A percentile compares a stretch with the other conserved stretches of the same genome.
Conservation (phyloP, 352 stramenopile species). For the Pythium scleroteichum region DNA sequence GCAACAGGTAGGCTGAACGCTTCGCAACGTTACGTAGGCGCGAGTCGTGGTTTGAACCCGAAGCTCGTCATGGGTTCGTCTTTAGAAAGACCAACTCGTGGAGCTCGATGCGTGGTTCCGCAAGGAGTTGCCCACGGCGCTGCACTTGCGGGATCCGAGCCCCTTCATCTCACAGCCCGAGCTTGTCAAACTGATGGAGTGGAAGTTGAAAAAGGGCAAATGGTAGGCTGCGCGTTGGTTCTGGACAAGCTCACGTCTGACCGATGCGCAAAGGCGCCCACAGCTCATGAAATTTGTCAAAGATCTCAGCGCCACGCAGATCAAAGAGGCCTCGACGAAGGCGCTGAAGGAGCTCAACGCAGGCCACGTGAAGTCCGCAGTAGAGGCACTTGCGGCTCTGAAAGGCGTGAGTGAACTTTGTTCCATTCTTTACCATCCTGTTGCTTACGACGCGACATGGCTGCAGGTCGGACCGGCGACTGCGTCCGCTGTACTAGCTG, state of each 20-base stretch:
- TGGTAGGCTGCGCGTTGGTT: constrained; percentile 38
- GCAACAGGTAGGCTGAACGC: constrained; percentile 32
- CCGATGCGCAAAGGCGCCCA: constrained; percentile 41
- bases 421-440: background rate
- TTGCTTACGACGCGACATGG: background rate
- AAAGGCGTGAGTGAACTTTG: constrained; percentile 56
- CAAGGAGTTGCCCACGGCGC: constrained; percentile 34
- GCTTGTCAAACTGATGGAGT: constrained; percentile 70
- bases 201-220: constrained; percentile 87
- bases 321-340: constrained; percentile 46
- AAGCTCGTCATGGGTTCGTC: constrained; percentile 4
- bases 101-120: constrained; percentile 66
- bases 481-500: constrained; percentile 67
- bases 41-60: background rate
- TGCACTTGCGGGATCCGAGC: constrained; percentile 48
- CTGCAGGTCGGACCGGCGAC: constrained; percentile 73
- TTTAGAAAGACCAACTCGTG: constrained; percentile 57
- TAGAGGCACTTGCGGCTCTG: constrained; percentile 51
- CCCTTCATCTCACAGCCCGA: constrained; percentile 57
- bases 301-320: constrained; percentile 39
- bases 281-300: constrained; percentile 77
- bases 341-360: constrained; percentile 48
- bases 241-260: background rate
- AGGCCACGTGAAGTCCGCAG: constrained; percentile 37
- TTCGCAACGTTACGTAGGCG: background rate